phyloP scores from a whole-genome alignment of 768 basidiomycete genomes.

The Rhizopogon vulgaris region DNA sequence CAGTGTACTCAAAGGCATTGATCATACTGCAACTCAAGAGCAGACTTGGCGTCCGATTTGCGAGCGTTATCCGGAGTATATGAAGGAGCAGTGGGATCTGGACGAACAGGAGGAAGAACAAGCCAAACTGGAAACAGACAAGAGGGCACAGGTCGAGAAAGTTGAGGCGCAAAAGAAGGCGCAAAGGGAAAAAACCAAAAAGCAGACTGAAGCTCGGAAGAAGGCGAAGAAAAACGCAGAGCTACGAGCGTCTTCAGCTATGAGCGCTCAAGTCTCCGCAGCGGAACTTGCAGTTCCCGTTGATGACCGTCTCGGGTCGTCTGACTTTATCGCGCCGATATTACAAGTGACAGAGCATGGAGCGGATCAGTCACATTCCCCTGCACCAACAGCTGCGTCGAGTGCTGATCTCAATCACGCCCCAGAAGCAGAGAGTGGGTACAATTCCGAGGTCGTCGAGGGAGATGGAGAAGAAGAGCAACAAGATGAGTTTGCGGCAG shows the following conservation, averaged over 20 bases:
- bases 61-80: slow-evolving; percentile 83
- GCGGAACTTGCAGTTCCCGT: slow-evolving; percentile 19
- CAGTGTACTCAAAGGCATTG: slow-evolving; percentile 39
- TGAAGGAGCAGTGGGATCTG: slow-evolving; percentile 73
- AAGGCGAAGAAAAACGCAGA: slow-evolving; percentile 34
- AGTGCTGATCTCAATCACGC: slow-evolving; percentile 34
- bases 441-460: slow-evolving; percentile 44
- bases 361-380: slow-evolving; percentile 36
- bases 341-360: slow-evolving; percentile 21
- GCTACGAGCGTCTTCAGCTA: slow-evolving; percentile 15
- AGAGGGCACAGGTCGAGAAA: slow-evolving; percentile 43
- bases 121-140: slow-evolving; percentile 39
- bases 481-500: slow-evolving; percentile 18
- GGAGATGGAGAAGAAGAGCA: slow-evolving; percentile 21
- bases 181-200: slow-evolving; percentile 42
- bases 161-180: slow-evolving; percentile 27
- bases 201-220: slow-evolving; percentile 48
- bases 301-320: slow-evolving; percentile 19
- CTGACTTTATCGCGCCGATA: slow-evolving; percentile 21
- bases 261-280: slow-evolving; percentile 20
- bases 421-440: slow-evolving; percentile 47
- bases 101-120: slow-evolving; percentile 76
- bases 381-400: slow-evolving; percentile 46
- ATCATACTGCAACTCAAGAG: slow-evolving; percentile 20
- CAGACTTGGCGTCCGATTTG: slow-evolving; percentile 72